Conservation (phyloP, 768 basidiomycete species). For the Paxillus involutus region DNA sequence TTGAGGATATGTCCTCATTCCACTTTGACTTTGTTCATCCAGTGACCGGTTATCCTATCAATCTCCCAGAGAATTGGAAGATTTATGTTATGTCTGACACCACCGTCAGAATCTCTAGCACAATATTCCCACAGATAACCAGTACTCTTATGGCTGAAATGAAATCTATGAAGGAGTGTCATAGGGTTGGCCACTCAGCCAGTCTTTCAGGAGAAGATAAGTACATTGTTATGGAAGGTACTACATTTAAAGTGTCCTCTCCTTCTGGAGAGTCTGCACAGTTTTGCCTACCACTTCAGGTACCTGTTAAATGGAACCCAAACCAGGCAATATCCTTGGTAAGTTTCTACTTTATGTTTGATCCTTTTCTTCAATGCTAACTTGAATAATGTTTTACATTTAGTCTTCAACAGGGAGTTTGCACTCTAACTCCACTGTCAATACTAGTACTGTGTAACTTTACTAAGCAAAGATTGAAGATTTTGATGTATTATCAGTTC, state of each 20-base stretch:
- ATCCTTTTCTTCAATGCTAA: neutral
- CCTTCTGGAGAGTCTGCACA: neutral
- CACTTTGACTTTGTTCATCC: neutral
- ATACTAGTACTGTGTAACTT: neutral
- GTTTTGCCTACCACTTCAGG: neutral
- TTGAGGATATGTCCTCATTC: neutral
- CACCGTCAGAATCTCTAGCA: neutral
- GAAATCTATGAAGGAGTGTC: neutral
- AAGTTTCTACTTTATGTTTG: neutral
- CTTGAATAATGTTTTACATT: neutral
- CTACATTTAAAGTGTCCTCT: neutral
- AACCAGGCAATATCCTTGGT: neutral
- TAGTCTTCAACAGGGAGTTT: neutral
- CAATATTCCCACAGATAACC: too few relatives aligned
- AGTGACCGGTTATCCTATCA: neutral
- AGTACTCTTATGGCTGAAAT: neutral
- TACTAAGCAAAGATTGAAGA: neutral
- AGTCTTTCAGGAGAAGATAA: neutral
- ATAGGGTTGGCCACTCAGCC: neutral
- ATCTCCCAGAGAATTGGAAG: neutral
- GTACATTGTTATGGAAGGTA: neutral
- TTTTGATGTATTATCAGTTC: too few relatives aligned
- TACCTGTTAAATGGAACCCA: neutral
- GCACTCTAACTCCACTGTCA: neutral
- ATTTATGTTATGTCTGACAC: neutral